Conservation (phyloP, 352 stramenopile species). For the Globisporangium sylvaticum region DNA sequence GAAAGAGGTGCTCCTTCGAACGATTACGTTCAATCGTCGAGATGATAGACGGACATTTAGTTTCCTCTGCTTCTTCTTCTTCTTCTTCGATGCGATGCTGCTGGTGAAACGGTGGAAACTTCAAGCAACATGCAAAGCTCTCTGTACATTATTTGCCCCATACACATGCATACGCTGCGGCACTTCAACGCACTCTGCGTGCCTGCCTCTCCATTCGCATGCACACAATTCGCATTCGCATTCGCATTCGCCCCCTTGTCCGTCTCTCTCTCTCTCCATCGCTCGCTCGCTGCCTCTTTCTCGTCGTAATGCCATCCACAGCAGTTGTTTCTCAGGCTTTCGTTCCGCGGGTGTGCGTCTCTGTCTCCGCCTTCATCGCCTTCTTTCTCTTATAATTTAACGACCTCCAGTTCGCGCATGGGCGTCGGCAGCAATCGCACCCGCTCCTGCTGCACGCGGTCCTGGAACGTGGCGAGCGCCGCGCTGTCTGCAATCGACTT, state of each 20-base stretch:
- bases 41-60: conserved; percentile 4
- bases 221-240: background rate
- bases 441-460: conserved; percentile 23
- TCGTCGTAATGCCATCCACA: background rate
- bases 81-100: too few species aligned
- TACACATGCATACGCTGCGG: background rate
- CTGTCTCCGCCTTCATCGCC: background rate
- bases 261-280: background rate
- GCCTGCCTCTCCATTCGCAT: conserved; percentile 2
- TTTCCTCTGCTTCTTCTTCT: background rate
- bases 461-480: conserved; percentile 22
- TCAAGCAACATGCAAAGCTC: background rate
- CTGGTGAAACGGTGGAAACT: background rate
- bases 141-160: background rate
- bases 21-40: background rate
- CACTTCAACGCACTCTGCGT: background rate
- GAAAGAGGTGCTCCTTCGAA: background rate
- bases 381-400: conserved; percentile 26
- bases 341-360: background rate
- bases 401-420: conserved; percentile 37
- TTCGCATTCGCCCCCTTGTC: background rate
- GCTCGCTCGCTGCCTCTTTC: background rate
- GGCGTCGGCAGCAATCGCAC: conserved; percentile 16
- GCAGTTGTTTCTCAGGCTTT: background rate
- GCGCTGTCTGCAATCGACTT: conserved; percentile 19